Evolutionary conservation across 2,329 filamentous ascomycete species (phyloP).

Genomic region (Daldinia sp.): DNA sequence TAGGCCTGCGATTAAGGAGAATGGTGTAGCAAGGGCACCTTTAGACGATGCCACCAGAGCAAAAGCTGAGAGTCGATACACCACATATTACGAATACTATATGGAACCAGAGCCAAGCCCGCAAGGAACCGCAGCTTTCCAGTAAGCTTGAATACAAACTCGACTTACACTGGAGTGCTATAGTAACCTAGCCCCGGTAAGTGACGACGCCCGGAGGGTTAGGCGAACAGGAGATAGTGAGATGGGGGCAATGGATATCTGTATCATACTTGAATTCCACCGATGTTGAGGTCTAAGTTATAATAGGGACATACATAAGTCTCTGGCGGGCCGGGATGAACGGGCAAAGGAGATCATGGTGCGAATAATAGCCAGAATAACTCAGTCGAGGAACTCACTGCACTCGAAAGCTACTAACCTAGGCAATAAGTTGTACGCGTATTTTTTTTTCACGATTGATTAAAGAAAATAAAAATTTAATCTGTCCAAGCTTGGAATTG

Average conservation of each 20-base stretch:
- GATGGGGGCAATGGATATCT: constrained; percentile 14
- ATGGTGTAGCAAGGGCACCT: constrained; percentile 52
- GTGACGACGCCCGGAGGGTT: neutral
- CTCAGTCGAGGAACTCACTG: neutral
- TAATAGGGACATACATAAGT: constrained; percentile 22
- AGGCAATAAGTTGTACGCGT: constrained; percentile 12
- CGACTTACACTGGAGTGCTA: neutral
- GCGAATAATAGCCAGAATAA: constrained; percentile 25
- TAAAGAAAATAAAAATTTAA: constrained; percentile 15
- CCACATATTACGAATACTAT: constrained; percentile 63
- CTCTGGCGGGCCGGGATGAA: constrained; percentile 13
- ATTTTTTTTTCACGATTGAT: neutral
- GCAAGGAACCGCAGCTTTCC: constrained; percentile 61
- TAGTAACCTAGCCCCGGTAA: neutral
- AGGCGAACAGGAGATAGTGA: neutral
- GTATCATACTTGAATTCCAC: constrained; percentile 30
- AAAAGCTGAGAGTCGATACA: constrained; percentile 61
- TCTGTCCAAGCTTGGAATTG: neutral
- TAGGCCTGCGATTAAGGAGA: constrained; percentile 55
- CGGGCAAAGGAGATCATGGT: constrained; percentile 10
- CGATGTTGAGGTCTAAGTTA: constrained; percentile 13
- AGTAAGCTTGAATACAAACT: constrained; percentile 47
- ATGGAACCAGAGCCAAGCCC: constrained; percentile 55
- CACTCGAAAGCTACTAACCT: constrained; percentile 7
- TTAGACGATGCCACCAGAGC: constrained; percentile 60